A percentile compares a stretch with the other conserved stretches of the same genome.
phyloP scores from a whole-genome alignment of 192 early-diverging fungal species.

The Rhizophagus prolifer region DNA sequence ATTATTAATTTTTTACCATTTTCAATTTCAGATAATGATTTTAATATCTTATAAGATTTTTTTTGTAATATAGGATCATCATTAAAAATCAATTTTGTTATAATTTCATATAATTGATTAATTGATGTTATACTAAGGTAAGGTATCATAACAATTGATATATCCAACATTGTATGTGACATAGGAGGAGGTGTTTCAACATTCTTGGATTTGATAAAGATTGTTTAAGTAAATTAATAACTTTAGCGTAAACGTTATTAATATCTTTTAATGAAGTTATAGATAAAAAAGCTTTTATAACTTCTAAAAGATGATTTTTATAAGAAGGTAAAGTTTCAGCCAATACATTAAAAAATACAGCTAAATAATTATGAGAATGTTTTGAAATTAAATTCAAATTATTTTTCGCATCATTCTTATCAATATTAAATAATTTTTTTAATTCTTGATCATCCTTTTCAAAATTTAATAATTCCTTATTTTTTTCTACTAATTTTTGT shows the following conservation, averaged over 20 bases:
- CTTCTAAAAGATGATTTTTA: slow-evolving; percentile 67
- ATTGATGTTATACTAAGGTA: slow-evolving; percentile 71
- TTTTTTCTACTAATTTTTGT: slow-evolving; percentile 59
- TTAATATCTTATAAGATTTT: slow-evolving; percentile 91
- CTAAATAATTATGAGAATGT: slow-evolving; percentile 69
- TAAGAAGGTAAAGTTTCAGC: slow-evolving; percentile 60
- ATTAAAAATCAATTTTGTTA: slow-evolving; percentile 57
- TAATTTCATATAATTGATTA: slow-evolving; percentile 55
- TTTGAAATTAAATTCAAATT: slow-evolving; percentile 60
- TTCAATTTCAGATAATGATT: slow-evolving; percentile 51
- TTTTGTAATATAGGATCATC: slow-evolving; percentile 82
- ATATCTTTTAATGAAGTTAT: slow-evolving; percentile 62
- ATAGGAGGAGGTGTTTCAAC: slow-evolving; percentile 66
- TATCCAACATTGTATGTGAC: slow-evolving; percentile 86
- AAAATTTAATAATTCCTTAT: slow-evolving; percentile 44
- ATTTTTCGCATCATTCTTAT: slow-evolving; percentile 53
- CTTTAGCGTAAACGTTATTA: slow-evolving; percentile 64
- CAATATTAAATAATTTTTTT: slow-evolving; percentile 46
- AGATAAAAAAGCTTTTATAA: slow-evolving; percentile 66
- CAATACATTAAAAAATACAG: slow-evolving; percentile 79
- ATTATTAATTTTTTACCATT: slow-evolving; percentile 47
- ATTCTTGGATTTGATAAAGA: slow-evolving; percentile 51
- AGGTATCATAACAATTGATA: slow-evolving; percentile 71
- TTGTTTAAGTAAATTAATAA: slow-evolving; percentile 57
- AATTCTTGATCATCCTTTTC: slow-evolving; percentile 43